These are phyloP conservation scores for Ophiostoma fasciatum DNA, from an alignment of 2,329 filamentous ascomycete genomes.

Conservation along the genomic window DNA sequence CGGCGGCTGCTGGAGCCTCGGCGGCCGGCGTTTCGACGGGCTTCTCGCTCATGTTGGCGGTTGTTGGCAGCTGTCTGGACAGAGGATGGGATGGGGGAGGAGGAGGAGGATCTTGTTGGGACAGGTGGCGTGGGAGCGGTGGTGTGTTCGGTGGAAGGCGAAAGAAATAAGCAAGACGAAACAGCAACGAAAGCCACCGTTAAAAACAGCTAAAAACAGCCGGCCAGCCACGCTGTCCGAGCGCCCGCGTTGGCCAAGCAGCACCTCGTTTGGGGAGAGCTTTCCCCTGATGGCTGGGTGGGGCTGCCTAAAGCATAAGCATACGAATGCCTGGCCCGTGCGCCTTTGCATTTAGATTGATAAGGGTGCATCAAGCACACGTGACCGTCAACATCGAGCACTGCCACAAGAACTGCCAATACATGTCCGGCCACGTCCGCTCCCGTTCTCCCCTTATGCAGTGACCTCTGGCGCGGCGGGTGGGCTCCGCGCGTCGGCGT, in stretches of 20 bases:
- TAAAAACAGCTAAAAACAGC: background rate
- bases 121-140: background rate
- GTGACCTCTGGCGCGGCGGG: too few species aligned
- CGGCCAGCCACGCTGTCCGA: too few species aligned
- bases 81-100: background rate
- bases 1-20: background rate
- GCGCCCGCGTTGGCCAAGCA: constrained; percentile 6
- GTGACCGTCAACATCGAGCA: too few species aligned
- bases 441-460: too few species aligned
- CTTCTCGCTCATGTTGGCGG: constrained; percentile 9
- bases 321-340: too few species aligned
- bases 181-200: background rate
- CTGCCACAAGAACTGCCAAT: too few species aligned
- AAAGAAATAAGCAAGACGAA: background rate
- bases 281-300: too few species aligned
- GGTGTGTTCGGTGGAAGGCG: background rate
- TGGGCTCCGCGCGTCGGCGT: background rate
- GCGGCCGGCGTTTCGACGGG: constrained; percentile 7
- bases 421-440: too few species aligned
- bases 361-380: too few species aligned
- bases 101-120: background rate
- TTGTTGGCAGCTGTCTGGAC: background rate
- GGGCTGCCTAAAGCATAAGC: too few species aligned
- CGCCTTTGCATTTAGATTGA: too few species aligned
- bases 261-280: too few species aligned